A percentile compares a stretch with the other conserved stretches of the same genome.
These are phyloP conservation scores for Fusarium sp. DNA, from an alignment of 2,329 filamentous ascomycete species.

Conservation along the genomic window DNA sequence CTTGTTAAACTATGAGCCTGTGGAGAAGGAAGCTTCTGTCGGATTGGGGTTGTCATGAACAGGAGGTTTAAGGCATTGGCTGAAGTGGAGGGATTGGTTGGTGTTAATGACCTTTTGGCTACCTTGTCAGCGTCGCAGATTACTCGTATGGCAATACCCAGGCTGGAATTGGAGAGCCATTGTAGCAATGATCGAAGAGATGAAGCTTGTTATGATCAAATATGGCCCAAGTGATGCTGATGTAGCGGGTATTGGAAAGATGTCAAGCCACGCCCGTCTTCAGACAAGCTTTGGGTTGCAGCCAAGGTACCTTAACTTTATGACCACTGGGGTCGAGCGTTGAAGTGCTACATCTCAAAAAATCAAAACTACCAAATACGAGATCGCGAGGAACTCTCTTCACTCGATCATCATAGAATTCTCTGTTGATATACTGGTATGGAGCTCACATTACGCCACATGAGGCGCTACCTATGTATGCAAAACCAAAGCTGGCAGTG, in stretches of 20 bases:
- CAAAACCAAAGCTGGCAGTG: constrained; percentile 27
- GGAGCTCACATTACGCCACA: constrained; percentile 31
- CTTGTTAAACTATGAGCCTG: constrained; percentile 47
- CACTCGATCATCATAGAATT: background rate
- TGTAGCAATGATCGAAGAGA: constrained; percentile 1
- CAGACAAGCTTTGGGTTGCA: constrained; percentile 13
- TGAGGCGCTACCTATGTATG: constrained; percentile 27
- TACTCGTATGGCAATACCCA: constrained; percentile 14
- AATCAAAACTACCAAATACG: background rate
- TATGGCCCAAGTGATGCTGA: background rate
- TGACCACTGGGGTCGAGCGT: constrained; percentile 12
- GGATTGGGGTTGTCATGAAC: constrained; percentile 49
- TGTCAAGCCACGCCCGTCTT: constrained; percentile 27
- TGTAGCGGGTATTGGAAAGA: background rate
- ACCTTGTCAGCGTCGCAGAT: constrained; percentile 24
- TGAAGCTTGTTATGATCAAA: constrained; percentile 11
- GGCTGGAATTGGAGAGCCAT: constrained; percentile 27
- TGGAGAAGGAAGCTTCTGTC: constrained; percentile 33
- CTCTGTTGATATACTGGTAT: background rate
- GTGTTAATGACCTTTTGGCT: constrained; percentile 30
- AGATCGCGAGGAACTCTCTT: background rate
- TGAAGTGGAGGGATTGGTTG: constrained; percentile 1
- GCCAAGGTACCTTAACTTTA: background rate
- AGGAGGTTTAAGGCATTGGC: background rate
- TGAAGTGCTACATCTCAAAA: background rate